Evolutionary conservation across 306 rosid genomes (phyloP).

Genomic region (Rosa persica): DNA sequence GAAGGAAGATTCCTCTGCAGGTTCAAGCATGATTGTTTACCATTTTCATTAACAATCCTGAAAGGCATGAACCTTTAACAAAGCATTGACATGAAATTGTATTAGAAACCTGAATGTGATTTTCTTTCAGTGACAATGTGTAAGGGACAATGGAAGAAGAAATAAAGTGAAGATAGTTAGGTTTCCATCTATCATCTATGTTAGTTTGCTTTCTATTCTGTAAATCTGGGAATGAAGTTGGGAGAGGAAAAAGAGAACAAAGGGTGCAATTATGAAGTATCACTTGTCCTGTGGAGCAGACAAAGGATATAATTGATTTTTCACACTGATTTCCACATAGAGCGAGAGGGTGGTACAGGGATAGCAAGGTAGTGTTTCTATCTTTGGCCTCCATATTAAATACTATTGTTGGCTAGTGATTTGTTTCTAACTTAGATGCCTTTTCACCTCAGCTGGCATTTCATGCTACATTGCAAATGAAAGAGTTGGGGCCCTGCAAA

Average conservation of each 20-base stretch:
- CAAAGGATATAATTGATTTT: slow-evolving; percentile 26
- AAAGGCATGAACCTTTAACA: slow-evolving; percentile 7
- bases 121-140: not conserved
- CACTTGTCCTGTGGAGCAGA: slow-evolving; percentile 30
- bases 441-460: slow-evolving; percentile 8
- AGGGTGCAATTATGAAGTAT: slow-evolving; percentile 16
- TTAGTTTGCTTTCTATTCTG: not conserved
- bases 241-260: slow-evolving; percentile 4
- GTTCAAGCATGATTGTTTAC: not conserved
- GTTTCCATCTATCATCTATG: not conserved
- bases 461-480: slow-evolving; percentile 12
- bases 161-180: not conserved
- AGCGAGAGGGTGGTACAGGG: slow-evolving; percentile 9
- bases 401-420: slow-evolving; percentile 27
- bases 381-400: slow-evolving; percentile 18
- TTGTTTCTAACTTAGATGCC: slow-evolving; percentile 28
- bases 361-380: slow-evolving; percentile 6
- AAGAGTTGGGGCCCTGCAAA: slow-evolving; percentile 4
- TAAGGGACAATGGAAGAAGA: slow-evolving; percentile 1
- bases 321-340: slow-evolving; percentile 16
- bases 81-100: not conserved
- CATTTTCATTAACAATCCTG: not conserved
- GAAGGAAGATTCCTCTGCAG: slow-evolving; percentile 25
- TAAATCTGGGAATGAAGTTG: slow-evolving; percentile 15
- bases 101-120: not conserved